These are phyloP conservation scores for Setaria italica DNA, from an alignment of 202 grass and related monocot genomes.

Conservation along the genomic window DNA sequence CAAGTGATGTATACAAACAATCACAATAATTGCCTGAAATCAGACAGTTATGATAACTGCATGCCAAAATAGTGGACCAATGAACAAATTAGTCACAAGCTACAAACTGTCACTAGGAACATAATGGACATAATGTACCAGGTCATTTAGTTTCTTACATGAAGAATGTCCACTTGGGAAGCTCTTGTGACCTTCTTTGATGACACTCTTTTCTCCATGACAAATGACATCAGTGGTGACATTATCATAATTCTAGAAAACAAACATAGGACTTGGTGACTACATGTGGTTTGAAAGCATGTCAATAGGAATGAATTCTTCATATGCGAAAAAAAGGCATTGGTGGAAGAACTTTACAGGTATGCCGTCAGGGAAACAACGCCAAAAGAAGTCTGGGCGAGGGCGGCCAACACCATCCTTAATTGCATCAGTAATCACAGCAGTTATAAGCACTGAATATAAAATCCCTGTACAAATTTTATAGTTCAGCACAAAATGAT, in stretches of 20 bases:
- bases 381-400: conserved; percentile 96
- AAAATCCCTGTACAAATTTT: conserved; percentile 65
- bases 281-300: conserved; percentile 16
- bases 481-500: conserved; percentile 28
- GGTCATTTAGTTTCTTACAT: conserved; percentile 51
- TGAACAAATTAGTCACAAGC: conserved; percentile 20
- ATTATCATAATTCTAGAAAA: conserved; percentile 73
- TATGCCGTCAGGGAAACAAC: conserved; percentile 89
- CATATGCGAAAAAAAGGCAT: conserved; percentile 22
- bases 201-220: conserved; percentile 78
- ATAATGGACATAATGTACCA: background rate
- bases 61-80: background rate
- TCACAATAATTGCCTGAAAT: background rate
- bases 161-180: conserved; percentile 93
- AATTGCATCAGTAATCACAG: conserved; percentile 86
- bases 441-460: conserved; percentile 91
- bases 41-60: background rate
- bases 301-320: background rate
- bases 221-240: conserved; percentile 78
- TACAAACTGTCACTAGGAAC: conserved; percentile 2
- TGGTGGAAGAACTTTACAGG: conserved; percentile 49
- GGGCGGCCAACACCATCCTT: conserved; percentile 92
- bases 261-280: conserved; percentile 1
- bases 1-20: background rate
- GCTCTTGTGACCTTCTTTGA: conserved; percentile 94